Conservation (phyloP, 2,329 filamentous ascomycete species). For the Pseudonectria buxi region DNA sequence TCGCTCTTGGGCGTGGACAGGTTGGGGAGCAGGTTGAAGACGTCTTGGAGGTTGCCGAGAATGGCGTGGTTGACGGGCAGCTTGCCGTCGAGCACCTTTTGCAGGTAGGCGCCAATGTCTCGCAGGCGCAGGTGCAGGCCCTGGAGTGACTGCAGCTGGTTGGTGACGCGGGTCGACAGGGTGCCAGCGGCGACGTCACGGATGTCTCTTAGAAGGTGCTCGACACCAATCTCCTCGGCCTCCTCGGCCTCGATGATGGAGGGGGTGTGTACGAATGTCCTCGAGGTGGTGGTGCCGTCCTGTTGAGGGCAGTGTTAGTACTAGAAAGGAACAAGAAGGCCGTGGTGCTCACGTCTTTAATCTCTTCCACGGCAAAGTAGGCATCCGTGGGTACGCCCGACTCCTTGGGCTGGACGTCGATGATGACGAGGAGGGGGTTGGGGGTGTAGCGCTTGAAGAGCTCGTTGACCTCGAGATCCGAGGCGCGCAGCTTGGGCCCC, state of each 20-base stretch:
- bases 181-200: slow-evolving; percentile 96
- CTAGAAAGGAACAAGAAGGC: no score
- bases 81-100: slow-evolving; percentile 89
- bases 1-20: slow-evolving; percentile 75
- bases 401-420: slow-evolving; percentile 97
- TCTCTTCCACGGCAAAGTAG: slow-evolving; percentile 98
- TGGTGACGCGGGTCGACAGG: slow-evolving; percentile 91
- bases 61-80: slow-evolving; percentile 96
- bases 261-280: slow-evolving; percentile 97
- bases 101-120: slow-evolving; percentile 91
- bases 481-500: slow-evolving; percentile 90
- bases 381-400: slow-evolving; percentile 96
- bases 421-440: slow-evolving; percentile 92
- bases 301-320: slow-evolving; percentile 35
- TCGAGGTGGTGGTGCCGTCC: slow-evolving; percentile 94
- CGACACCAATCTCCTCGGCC: slow-evolving; percentile 96
- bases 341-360: slow-evolving; percentile 95
- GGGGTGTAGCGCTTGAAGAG: slow-evolving; percentile 99
- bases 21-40: slow-evolving; percentile 97
- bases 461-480: slow-evolving; percentile 98
- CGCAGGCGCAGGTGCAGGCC: slow-evolving; percentile 89
- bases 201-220: slow-evolving; percentile 95
- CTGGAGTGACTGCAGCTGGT: slow-evolving; percentile 94
- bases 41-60: slow-evolving; percentile 95
- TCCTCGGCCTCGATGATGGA: slow-evolving; percentile 98